Evolutionary conservation across 2,329 filamentous ascomycete species (phyloP).

Genomic region (Fonsecaea pugnacius): DNA sequence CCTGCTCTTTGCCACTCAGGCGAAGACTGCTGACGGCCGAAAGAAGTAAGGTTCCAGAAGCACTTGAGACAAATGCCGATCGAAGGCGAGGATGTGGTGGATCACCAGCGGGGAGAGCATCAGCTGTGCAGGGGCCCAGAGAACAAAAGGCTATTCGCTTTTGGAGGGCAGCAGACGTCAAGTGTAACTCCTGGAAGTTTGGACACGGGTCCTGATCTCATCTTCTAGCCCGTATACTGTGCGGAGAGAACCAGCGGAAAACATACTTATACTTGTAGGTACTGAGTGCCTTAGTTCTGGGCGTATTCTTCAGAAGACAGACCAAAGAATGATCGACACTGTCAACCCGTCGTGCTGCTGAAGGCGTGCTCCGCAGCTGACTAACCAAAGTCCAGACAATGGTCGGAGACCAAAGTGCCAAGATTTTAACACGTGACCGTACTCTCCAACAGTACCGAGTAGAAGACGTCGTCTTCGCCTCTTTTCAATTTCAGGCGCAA

Average conservation of each 20-base stretch:
- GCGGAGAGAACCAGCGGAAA: not conserved
- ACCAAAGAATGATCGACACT: not conserved
- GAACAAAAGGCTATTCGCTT: not conserved
- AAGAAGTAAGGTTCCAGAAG: constrained; percentile 4
- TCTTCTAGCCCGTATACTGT: not conserved
- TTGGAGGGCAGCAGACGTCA: not conserved
- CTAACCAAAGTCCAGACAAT: not conserved
- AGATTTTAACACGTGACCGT: not conserved
- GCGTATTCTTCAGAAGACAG: not conserved
- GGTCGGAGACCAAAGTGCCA: not conserved
- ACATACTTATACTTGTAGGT: too few species aligned
- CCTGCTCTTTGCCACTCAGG: constrained; percentile 1
- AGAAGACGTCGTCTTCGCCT: not conserved
- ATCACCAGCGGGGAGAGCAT: not conserved
- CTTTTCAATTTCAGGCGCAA: not conserved
- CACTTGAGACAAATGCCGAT: not conserved
- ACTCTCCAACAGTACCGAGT: not conserved
- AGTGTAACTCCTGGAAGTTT: not conserved
- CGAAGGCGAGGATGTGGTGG: not conserved
- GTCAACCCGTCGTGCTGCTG: not conserved
- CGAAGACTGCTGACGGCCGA: not conserved
- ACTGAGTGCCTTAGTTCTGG: not conserved
- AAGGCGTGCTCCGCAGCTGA: not conserved
- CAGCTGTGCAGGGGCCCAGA: constrained; percentile 4
- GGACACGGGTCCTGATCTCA: not conserved